Conservation (phyloP, 169 alveolate species). For the Ichthyophthirius multifiliis region DNA sequence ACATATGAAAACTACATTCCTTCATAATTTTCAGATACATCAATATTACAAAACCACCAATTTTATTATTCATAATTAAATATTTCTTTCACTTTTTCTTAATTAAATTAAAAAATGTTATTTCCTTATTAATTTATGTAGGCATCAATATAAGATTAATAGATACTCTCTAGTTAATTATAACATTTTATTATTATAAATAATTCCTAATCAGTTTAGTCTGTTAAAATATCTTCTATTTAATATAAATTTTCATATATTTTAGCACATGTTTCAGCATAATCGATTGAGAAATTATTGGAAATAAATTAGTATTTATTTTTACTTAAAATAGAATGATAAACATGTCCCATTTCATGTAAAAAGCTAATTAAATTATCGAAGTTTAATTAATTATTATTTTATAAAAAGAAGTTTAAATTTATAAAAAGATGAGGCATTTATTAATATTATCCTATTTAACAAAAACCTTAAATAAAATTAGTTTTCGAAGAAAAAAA, state of each 20-base stretch:
- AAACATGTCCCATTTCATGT: background rate
- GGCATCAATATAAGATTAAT: background rate
- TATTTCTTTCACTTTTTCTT: background rate
- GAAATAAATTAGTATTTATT: background rate
- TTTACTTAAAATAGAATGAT: background rate
- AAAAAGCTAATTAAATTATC: background rate
- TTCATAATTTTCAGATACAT: background rate
- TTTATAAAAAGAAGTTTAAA: too few species aligned
- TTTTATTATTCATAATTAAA: background rate
- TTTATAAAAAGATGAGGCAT: too few species aligned
- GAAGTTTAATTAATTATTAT: background rate
- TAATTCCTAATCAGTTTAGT: background rate
- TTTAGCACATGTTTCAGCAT: conserved; percentile 6
- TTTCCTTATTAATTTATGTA: background rate
- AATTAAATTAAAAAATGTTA: background rate
- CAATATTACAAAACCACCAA: background rate
- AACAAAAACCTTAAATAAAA: too few species aligned
- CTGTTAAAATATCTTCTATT: background rate
- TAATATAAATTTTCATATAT: background rate
- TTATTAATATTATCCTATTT: too few species aligned
- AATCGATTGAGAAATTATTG: background rate
- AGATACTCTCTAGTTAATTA: background rate
- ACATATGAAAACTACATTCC: background rate
- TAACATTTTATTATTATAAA: background rate
- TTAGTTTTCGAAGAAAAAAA: too few species aligned